Percentiles rank a stretch among this genome's conserved stretches.
Conservation (phyloP, 352 stramenopile species). For the Phytophthora constricta region DNA sequence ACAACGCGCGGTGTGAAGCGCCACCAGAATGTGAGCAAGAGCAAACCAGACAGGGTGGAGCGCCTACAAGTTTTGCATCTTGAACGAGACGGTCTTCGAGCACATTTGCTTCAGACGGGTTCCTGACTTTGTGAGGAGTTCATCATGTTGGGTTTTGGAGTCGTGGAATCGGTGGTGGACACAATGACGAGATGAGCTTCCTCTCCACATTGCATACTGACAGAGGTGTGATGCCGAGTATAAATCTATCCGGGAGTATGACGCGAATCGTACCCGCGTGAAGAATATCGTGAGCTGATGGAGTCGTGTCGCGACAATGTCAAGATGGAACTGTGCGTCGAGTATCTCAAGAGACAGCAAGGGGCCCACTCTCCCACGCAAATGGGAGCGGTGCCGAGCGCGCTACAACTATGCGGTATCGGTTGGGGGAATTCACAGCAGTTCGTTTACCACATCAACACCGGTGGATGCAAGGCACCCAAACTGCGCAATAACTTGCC, state of each 20-base stretch:
- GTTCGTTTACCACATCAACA: constrained; percentile 4
- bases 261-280: constrained; percentile 21
- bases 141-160: not conserved
- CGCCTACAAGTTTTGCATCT: constrained; percentile 13
- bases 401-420: constrained; percentile 3
- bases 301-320: constrained; percentile 24
- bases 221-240: constrained; percentile 10
- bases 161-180: constrained; percentile 14
- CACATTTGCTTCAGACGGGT: constrained; percentile 20
- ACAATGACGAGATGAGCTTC: constrained; percentile 37
- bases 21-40: constrained; percentile 19
- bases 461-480: not conserved
- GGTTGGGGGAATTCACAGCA: not conserved
- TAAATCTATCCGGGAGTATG: not conserved
- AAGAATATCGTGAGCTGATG: constrained; percentile 20
- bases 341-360: constrained; percentile 18
- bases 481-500: not conserved
- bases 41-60: constrained; percentile 1
- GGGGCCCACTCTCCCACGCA: constrained; percentile 17
- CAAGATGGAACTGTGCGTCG: constrained; percentile 19
- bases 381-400: constrained; percentile 21
- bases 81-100: constrained; percentile 15
- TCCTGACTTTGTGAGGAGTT: constrained; percentile 14
- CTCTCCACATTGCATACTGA: constrained; percentile 30
- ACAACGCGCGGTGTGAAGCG: not conserved